These are phyloP conservation scores for Dictyostelium capitatum DNA, from an alignment of 78 protist species.

Conservation along the genomic window DNA sequence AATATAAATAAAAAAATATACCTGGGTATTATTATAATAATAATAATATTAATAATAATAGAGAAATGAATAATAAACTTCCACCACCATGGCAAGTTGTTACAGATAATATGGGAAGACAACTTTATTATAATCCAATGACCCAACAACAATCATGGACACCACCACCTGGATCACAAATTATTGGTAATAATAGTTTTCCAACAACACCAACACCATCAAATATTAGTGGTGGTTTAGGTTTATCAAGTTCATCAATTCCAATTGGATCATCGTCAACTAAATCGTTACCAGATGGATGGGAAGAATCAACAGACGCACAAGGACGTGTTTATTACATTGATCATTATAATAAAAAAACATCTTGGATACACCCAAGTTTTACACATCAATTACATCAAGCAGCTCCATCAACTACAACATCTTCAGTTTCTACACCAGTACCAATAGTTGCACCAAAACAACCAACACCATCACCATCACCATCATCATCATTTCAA, in stretches of 20 bases:
- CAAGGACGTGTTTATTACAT: constrained; percentile 72
- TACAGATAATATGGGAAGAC: constrained; percentile 41
- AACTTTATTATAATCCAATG: constrained; percentile 55
- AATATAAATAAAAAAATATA: background rate
- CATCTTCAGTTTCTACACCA: constrained; percentile 22
- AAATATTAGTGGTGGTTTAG: background rate
- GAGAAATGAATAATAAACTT: background rate
- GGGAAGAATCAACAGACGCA: constrained; percentile 69
- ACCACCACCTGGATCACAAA: constrained; percentile 8
- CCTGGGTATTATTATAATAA: background rate
- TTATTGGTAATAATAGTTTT: background rate
- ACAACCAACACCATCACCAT: background rate
- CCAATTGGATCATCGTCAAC: background rate
- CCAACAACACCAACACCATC: background rate
- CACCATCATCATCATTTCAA: constrained; percentile 13
- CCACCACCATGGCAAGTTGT: constrained; percentile 65
- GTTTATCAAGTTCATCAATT: constrained; percentile 19
- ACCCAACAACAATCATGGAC: constrained; percentile 43
- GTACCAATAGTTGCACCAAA: constrained; percentile 4
- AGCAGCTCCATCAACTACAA: constrained; percentile 5
- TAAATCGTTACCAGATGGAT: constrained; percentile 67
- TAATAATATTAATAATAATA: background rate
- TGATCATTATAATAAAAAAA: constrained; percentile 63
- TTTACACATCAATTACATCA: constrained; percentile 40
- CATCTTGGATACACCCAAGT: constrained; percentile 74